Evolutionary conservation across 2,329 filamentous ascomycete genomes (phyloP).

Genomic region (Remersonia thermophila): DNA sequence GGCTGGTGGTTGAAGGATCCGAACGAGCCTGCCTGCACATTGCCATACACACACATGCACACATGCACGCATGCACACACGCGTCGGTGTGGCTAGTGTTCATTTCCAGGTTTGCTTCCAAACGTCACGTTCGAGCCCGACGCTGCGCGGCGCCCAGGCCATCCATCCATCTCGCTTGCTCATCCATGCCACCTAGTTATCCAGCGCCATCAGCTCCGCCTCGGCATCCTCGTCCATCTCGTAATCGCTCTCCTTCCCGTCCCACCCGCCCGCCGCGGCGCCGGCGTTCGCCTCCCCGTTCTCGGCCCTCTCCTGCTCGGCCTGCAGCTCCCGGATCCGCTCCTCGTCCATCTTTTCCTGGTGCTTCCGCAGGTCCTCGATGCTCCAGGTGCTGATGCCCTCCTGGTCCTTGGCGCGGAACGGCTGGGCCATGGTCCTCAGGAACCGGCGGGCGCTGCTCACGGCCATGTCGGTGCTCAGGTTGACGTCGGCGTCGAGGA

Average conservation of each 20-base stretch:
- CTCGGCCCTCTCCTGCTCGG: constrained; percentile 25
- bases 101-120: too few relatives aligned
- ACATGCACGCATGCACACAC: too few relatives aligned
- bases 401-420: constrained; percentile 76
- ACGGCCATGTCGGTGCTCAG: constrained; percentile 93
- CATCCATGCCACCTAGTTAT: constrained; percentile 9
- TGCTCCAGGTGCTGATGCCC: constrained; percentile 84
- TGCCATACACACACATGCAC: too few relatives aligned
- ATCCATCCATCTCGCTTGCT: too few relatives aligned
- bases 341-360: constrained; percentile 64
- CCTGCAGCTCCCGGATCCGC: constrained; percentile 50
- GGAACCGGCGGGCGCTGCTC: constrained; percentile 75
- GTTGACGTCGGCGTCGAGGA: constrained; percentile 76
- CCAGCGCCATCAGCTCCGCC: constrained; percentile 23
- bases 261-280: neutral
- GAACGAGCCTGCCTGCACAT: too few relatives aligned
- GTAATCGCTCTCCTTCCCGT: constrained; percentile 30
- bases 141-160: too few relatives aligned
- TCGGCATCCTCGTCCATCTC: constrained; percentile 39
- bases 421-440: constrained; percentile 84
- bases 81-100: too few relatives aligned
- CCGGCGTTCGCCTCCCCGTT: neutral
- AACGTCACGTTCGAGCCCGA: too few relatives aligned
- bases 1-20: too few relatives aligned
- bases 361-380: constrained; percentile 64